Conservation (phyloP, 345 rosid genomes). For the Reutealis trisperma region DNA sequence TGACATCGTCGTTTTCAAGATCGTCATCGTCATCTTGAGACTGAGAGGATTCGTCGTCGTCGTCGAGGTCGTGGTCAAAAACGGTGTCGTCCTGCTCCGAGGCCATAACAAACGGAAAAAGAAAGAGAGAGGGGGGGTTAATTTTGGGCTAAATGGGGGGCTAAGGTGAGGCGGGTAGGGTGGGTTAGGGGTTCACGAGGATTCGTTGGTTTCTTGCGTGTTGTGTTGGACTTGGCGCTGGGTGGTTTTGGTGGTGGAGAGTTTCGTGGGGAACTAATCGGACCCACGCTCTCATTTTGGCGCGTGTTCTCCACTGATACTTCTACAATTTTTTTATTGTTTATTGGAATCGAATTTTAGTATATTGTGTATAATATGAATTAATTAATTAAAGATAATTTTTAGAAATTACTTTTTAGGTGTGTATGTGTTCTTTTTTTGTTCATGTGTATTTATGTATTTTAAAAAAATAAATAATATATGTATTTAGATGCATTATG, state of each 20-base stretch:
- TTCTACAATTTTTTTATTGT: too few relatives aligned
- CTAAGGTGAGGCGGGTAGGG: background rate
- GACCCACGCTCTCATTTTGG: background rate
- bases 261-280: background rate
- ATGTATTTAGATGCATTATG: too few relatives aligned
- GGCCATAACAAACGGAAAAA: constrained; percentile 39
- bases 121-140: background rate
- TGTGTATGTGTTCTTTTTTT: too few relatives aligned
- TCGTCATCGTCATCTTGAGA: constrained; percentile 58
- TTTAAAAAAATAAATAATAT: too few relatives aligned
- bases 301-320: background rate
- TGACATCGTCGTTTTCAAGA: constrained; percentile 47
- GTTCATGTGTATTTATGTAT: too few relatives aligned
- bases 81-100: constrained; percentile 60
- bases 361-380: too few relatives aligned
- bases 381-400: too few relatives aligned
- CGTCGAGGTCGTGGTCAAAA: constrained; percentile 53
- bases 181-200: constrained; percentile 18
- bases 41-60: constrained; percentile 41
- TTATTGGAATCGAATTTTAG: too few relatives aligned
- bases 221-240: constrained; percentile 5
- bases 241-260: constrained; percentile 10
- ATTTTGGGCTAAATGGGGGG: background rate
- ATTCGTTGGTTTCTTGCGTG: constrained; percentile 16
- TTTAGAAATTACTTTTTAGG: too few relatives aligned